Conservation (phyloP, 208 protist genomes). For the Balamuthia mandrillaris region DNA sequence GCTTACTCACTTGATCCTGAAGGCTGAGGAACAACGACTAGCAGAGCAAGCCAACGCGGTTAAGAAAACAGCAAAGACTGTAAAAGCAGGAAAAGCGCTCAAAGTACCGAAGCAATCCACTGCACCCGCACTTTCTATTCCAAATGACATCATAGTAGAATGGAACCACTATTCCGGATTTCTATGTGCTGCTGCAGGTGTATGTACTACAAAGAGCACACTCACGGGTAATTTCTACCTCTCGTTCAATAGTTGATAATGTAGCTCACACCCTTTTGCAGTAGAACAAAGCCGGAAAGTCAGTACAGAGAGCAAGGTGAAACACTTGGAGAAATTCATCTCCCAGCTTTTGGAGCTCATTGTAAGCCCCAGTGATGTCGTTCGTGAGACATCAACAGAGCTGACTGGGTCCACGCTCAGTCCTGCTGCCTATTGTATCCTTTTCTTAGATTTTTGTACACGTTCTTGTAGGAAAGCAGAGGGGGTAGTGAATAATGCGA, state of each 20-base stretch:
- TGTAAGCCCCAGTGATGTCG: slow-evolving; percentile 42
- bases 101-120: too few species aligned
- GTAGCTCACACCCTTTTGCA: background rate
- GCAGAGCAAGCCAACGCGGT: background rate
- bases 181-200: slow-evolving; percentile 43
- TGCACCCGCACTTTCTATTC: background rate
- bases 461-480: background rate
- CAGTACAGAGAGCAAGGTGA: slow-evolving; percentile 35
- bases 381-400: slow-evolving; percentile 47
- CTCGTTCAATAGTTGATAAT: background rate
- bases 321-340: slow-evolving; percentile 49
- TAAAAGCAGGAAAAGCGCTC: slow-evolving; percentile 3
- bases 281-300: slow-evolving; percentile 36
- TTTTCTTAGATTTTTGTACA: background rate
- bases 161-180: slow-evolving; percentile 56
- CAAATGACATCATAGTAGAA: slow-evolving; percentile 42
- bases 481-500: background rate
- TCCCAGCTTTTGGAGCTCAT: slow-evolving; percentile 46
- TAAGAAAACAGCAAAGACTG: slow-evolving; percentile 14
- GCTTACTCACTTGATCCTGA: slow-evolving; percentile 17
- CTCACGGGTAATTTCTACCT: background rate
- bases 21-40: slow-evolving; percentile 28
- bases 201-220: slow-evolving; percentile 40
- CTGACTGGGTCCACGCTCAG: slow-evolving; percentile 40
- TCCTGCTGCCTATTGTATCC: slow-evolving; percentile 29